Percentiles rank a stretch among this genome's conserved stretches.
Evolutionary conservation across 2,329 filamentous ascomycete genomes (phyloP).

Genomic region (Colletotrichum euphorbiae): DNA sequence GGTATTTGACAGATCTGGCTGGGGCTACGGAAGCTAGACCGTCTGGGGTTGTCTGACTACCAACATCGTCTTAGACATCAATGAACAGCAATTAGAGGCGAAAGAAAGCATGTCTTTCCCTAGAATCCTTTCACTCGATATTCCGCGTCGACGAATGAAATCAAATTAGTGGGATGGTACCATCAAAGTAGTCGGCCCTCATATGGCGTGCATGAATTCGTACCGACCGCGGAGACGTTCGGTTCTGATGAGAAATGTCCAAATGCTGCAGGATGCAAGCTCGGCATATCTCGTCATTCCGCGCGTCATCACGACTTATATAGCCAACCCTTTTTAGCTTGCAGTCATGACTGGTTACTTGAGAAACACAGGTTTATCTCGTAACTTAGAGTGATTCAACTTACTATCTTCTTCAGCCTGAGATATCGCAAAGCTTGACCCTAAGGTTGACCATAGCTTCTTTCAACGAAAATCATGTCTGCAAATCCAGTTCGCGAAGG

Average conservation of each 20-base stretch:
- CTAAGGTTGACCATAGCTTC: rapidly evolving
- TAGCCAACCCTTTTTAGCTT: background rate
- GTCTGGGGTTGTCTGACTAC: too few species aligned
- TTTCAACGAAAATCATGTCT: background rate
- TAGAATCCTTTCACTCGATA: background rate
- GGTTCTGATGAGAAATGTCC: background rate
- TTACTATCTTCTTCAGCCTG: too few species aligned
- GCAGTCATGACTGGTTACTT: too few species aligned
- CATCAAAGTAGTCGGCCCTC: background rate
- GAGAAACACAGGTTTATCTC: too few species aligned
- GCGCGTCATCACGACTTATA: conserved; percentile 20
- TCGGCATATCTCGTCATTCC: conserved; percentile 22
- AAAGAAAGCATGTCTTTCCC: too few species aligned
- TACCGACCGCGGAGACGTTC: conserved; percentile 16
- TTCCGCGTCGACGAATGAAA: too few species aligned
- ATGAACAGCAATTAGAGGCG: too few species aligned
- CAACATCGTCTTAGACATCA: too few species aligned
- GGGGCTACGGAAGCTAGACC: too few species aligned
- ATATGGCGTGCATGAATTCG: conserved; percentile 6
- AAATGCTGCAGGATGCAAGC: background rate
- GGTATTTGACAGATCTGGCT: conserved; percentile 15
- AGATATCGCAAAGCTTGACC: too few species aligned
- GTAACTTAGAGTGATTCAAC: too few species aligned
- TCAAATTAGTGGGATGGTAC: too few species aligned
- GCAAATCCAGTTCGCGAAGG: conserved; percentile 25